Conservation (phyloP, 1,284 basidiomycete genomes). For the Limonomyces culmigenus region DNA sequence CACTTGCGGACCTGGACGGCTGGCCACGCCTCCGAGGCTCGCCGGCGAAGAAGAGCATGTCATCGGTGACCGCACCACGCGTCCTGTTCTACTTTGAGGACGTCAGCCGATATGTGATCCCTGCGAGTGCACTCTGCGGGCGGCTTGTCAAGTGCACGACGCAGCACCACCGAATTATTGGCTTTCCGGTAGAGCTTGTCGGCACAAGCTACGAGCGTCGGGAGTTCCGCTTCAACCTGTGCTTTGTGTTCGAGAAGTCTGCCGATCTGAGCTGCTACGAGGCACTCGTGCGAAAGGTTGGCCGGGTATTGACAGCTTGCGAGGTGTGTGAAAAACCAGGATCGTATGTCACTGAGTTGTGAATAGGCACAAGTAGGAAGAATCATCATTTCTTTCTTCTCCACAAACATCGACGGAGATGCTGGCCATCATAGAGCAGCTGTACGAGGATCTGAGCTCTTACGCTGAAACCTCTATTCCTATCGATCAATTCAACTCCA, state of each 20-base stretch:
- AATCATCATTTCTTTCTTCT: conserved; percentile 76
- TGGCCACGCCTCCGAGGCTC: conserved; percentile 16
- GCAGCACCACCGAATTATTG: conserved; percentile 65
- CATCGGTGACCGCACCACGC: conserved; percentile 23
- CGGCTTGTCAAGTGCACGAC: conserved; percentile 73
- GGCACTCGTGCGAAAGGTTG: conserved; percentile 89
- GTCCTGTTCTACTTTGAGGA: conserved; percentile 79
- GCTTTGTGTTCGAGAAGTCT: conserved; percentile 85
- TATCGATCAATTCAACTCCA: conserved; percentile 79
- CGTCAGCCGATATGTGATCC: conserved; percentile 90
- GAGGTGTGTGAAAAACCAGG: no score
- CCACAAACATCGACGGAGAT: conserved; percentile 56
- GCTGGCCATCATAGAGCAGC: conserved; percentile 82
- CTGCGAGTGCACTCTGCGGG: conserved; percentile 74
- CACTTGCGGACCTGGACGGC: neutral
- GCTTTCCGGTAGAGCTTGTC: conserved; percentile 70
- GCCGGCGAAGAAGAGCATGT: conserved; percentile 31
- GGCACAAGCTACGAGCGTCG: conserved; percentile 57
- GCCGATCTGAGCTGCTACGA: conserved; percentile 92
- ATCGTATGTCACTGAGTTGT: neutral
- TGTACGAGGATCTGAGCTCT: conserved; percentile 94
- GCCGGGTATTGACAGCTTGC: conserved; percentile 70
- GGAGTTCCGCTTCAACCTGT: conserved; percentile 90
- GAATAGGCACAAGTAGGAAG: conserved; percentile 38
- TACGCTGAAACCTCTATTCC: conserved; percentile 90